Percentiles rank a stretch among this genome's conserved stretches.
phyloP scores from a whole-genome alignment of 2,329 filamentous ascomycete genomes.

The Claviceps sp. region DNA sequence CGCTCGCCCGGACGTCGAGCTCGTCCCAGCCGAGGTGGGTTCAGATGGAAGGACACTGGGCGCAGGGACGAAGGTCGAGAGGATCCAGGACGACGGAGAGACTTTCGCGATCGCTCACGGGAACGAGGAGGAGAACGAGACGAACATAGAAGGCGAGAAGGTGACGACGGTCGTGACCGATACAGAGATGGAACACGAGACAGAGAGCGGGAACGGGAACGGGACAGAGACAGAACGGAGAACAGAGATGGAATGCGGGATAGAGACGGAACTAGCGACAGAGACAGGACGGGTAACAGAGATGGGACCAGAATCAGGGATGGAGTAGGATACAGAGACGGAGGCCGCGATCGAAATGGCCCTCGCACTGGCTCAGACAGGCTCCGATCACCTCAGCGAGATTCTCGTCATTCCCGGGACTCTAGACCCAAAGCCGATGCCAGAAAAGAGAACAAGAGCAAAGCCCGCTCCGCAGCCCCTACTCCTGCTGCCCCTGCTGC shows the following conservation, averaged over 20 bases:
- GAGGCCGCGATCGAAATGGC: conserved; percentile 13
- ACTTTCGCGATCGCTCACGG: conserved; percentile 31
- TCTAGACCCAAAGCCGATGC: conserved; percentile 20
- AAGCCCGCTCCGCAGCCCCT: conserved; percentile 11
- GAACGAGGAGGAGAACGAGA: conserved; percentile 17
- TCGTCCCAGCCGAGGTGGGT: conserved; percentile 27
- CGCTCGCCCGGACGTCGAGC: conserved; percentile 14
- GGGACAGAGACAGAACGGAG: conserved; percentile 12
- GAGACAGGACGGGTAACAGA: conserved; percentile 12
- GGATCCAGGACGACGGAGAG: conserved; percentile 24
- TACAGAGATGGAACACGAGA: conserved; percentile 16
- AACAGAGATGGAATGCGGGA: conserved; percentile 14
- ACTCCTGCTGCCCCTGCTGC: conserved; percentile 8
- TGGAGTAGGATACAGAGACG: conserved; percentile 11
- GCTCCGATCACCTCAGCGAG: conserved; percentile 9
- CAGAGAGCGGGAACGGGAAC: conserved; percentile 19
- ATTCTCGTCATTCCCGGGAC: conserved; percentile 16
- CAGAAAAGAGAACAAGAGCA: conserved; percentile 23
- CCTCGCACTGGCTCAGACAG: conserved; percentile 7
- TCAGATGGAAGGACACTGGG: conserved; percentile 46
- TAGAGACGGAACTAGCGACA: conserved; percentile 15
- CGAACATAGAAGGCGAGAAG: conserved; percentile 12
- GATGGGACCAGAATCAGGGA: conserved; percentile 18
- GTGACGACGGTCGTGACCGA: conserved; percentile 17
- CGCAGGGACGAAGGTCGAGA: conserved; percentile 28